These are phyloP conservation scores for Drosera capensis DNA, from an alignment of 148 eudicot species.

Conservation along the genomic window DNA sequence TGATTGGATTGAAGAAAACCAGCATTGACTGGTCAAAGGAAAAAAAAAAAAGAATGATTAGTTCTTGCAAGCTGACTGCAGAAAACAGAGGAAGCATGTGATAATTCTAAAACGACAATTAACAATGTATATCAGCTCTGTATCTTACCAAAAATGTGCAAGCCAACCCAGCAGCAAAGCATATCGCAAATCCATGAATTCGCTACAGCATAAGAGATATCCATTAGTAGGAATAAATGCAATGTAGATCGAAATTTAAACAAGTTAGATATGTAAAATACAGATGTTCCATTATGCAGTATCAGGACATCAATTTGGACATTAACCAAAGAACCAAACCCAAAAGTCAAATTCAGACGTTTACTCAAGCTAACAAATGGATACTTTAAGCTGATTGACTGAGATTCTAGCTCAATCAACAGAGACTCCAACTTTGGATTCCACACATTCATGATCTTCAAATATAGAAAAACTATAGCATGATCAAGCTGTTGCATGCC, in stretches of 20 bases:
- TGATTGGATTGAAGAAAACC: slow-evolving; percentile 88
- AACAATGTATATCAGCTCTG: no score
- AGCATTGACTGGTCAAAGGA: slow-evolving; percentile 56
- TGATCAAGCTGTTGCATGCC: no score
- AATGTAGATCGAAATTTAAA: neutral
- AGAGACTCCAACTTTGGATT: no score
- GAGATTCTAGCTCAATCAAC: neutral
- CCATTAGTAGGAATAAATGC: neutral
- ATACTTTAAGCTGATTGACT: neutral
- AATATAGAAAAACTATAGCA: no score
- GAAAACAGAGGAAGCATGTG: neutral
- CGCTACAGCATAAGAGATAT: slow-evolving; percentile 36
- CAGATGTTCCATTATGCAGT: no score
- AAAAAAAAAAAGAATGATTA: slow-evolving; percentile 10
- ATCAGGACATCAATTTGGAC: no score
- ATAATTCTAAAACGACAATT: neutral
- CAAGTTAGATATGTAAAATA: neutral
- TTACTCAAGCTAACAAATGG: neutral
- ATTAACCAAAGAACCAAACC: neutral
- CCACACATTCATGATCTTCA: no score
- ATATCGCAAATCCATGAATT: slow-evolving; percentile 72
- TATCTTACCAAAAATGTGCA: slow-evolving; percentile 95
- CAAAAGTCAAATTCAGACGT: neutral
- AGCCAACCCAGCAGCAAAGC: slow-evolving; percentile 75
- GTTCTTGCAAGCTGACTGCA: slow-evolving; percentile 2